Conservation (phyloP, 768 basidiomycete species). For the Infundibulicybe gibba region DNA sequence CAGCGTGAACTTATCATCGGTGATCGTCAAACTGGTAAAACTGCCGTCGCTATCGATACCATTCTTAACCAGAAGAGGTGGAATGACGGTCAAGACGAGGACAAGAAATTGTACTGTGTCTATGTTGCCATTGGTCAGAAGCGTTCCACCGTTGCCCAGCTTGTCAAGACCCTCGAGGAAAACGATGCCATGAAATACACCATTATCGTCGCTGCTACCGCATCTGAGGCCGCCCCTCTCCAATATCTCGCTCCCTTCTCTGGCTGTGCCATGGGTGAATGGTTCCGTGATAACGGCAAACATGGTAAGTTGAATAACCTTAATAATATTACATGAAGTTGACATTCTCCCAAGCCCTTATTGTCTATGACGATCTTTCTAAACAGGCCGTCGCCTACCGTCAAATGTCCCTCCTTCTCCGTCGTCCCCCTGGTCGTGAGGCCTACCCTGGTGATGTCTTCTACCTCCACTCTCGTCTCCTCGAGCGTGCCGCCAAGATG, state of each 20-base stretch:
- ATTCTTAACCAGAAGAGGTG: slow-evolving; percentile 99
- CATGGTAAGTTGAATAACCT: slow-evolving; percentile 62
- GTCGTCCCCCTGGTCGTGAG: slow-evolving; percentile 99
- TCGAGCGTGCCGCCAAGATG: slow-evolving; percentile 99
- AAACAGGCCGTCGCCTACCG: slow-evolving; percentile 99
- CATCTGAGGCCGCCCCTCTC: slow-evolving; percentile 97
- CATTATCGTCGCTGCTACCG: slow-evolving; percentile 98
- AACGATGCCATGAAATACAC: slow-evolving; percentile 99
- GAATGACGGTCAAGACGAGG: slow-evolving; percentile 97
- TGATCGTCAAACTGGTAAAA: slow-evolving; percentile 99
- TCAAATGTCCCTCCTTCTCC: slow-evolving; percentile 99
- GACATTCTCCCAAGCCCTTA: slow-evolving; percentile 58
- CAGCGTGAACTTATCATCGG: slow-evolving; percentile 99
- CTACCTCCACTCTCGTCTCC: slow-evolving; percentile 99
- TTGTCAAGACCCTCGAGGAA: slow-evolving; percentile 99
- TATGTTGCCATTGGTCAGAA: slow-evolving; percentile 99
- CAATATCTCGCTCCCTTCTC: slow-evolving; percentile 99
- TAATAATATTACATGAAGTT: background rate
- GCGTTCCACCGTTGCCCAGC: slow-evolving; percentile 98
- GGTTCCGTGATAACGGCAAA: slow-evolving; percentile 99
- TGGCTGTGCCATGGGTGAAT: slow-evolving; percentile 99
- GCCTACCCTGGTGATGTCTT: slow-evolving; percentile 99
- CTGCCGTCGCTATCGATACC: slow-evolving; percentile 98
- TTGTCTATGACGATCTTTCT: slow-evolving; percentile 99
- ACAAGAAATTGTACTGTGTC: slow-evolving; percentile 99